Evolutionary conservation across 1,284 basidiomycete species (phyloP), one percentile per base, ranked within the genome.

Genomic region (Acaromyces ingoldii): DNA sequence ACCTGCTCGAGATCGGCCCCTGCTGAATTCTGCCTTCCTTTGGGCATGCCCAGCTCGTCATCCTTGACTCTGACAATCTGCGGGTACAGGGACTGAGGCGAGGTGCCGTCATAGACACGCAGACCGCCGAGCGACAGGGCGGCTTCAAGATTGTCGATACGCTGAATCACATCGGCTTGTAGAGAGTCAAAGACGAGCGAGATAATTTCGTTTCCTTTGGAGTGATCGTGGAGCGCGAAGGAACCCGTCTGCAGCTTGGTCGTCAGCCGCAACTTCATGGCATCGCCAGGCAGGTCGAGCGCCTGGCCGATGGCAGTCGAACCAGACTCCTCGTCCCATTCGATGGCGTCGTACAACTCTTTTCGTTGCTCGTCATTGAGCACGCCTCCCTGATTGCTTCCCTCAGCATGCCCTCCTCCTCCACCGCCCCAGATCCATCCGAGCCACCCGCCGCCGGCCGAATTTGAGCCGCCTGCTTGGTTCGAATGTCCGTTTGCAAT

Each of bases 51-150:
- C 31, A 67, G 21, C 17, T 67, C 74, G 24, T 68, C 62, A 44
- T 84, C 82, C 77, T 97, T 96, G 67, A 98, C 92, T 48, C 86
- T 84, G 1, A 98, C 92, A 51, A 99, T 93, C 76, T 96, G 88
- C 5, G 86, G 86, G 75, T 97, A 89, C 15, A 91, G 79, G 19
- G 87, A 89, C 62, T 86, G 81, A 43, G 81, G 77, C 19, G 88
- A 88, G 4, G 91, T 96, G 25, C 89, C 89, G 74, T 99, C 96
- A 68, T 88, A 90, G 9, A 99, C 88, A 24, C 86, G 82, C 75
- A 99, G 84, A 5, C 86, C 89, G 24, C 89, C 89, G 5, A 99
- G 81, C 4, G 91, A 89, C 22, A 96, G 78, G 0, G 85, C 86
- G 1, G 84, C 85, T 75, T 93, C 84, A 63, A 87, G 81, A 80